Evolutionary conservation across 164 flowering plant genomes (phyloP), one percentile per base, ranked within the genome.

Genomic region (Nymphaea thermarum): DNA sequence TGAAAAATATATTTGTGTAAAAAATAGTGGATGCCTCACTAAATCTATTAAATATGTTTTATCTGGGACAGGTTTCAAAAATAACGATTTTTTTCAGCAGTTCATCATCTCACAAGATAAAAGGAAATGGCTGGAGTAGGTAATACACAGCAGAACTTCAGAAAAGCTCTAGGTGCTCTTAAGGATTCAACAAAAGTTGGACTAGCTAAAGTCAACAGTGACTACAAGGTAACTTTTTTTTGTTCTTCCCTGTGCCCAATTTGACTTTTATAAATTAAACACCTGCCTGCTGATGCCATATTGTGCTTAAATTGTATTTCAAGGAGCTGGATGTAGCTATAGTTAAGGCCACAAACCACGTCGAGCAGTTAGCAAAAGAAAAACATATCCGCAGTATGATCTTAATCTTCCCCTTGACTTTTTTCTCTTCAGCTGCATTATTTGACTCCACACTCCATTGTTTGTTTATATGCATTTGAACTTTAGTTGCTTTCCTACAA

Each of bases 291-390:
- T 12, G 12, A 47, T 4, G 5, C 2, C 2, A 47, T 47, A 47
- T 47, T 12, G 55, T 47, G 36, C 36, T 47, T 7, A 47, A 47
- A 47, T 47, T 47, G 11, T 47, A 47, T 65, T 70, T 41, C 59
- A 77, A 86, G 91, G 83, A 70, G 7, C 67, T 87, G 69, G 87
- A 83, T 71, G 69, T 87, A 73, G 86, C 92, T 4, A 81, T 85
- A 63, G 83, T 85, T 7, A 84, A 80, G 76, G 86, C 89, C 44
- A 85, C 92, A 65, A 87, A 84, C 74, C 92, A 84, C 72, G 80
- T 76, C 60, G 87, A 85, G 62, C 64, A 59, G 7, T 66, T 73
- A 41, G 81, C 91, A 5, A 87, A 87, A 71, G 92, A 85, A 73
- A 85, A 80, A 70, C 87, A 85, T 60, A 76, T 87, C 36, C 67